phyloP scores from a whole-genome alignment of 2,329 filamentous ascomycete species.

The Diaporthe batatas region DNA sequence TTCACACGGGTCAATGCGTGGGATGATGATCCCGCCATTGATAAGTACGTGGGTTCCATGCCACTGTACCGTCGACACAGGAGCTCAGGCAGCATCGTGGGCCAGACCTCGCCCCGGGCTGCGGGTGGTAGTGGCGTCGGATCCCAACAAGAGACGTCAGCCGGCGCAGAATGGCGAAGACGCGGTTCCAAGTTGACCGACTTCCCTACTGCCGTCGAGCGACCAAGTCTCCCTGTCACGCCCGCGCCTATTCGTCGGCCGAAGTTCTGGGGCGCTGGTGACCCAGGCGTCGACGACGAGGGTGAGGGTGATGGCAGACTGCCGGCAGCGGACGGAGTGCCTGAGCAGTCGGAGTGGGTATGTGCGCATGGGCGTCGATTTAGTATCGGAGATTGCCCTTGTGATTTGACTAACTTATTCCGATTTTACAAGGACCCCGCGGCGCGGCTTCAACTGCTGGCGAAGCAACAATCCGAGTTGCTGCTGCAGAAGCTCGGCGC shows the following conservation, averaged over 20 bases:
- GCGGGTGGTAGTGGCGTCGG: constrained; percentile 39
- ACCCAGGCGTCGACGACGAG: constrained; percentile 58
- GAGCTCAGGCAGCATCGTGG: constrained; percentile 50
- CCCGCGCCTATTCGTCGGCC: constrained; percentile 82
- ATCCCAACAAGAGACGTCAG: constrained; percentile 37
- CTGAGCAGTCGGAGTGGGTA: constrained; percentile 94
- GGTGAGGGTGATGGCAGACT: constrained; percentile 70
- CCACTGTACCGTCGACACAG: constrained; percentile 68
- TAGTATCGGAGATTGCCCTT: constrained; percentile 65
- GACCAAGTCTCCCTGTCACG: constrained; percentile 90
- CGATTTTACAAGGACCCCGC: constrained; percentile 74
- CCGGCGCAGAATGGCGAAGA: constrained; percentile 46
- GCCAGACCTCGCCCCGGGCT: constrained; percentile 46
- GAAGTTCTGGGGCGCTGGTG: constrained; percentile 73
- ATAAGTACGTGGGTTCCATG: constrained; percentile 84
- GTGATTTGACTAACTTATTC: constrained; percentile 68
- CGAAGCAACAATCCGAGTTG: constrained; percentile 73
- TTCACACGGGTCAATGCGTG: constrained; percentile 89
- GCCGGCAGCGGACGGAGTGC: constrained; percentile 84
- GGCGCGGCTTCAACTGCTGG: constrained; percentile 77
- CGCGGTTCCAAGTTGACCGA: constrained; percentile 80
- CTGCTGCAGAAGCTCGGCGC: constrained; percentile 67
- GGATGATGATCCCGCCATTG: constrained; percentile 92
- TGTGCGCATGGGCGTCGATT: constrained; percentile 73
- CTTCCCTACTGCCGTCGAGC: constrained; percentile 85